Evolutionary conservation across 2,329 filamentous ascomycete genomes (phyloP).

Genomic region (Calonectria leucothoes): DNA sequence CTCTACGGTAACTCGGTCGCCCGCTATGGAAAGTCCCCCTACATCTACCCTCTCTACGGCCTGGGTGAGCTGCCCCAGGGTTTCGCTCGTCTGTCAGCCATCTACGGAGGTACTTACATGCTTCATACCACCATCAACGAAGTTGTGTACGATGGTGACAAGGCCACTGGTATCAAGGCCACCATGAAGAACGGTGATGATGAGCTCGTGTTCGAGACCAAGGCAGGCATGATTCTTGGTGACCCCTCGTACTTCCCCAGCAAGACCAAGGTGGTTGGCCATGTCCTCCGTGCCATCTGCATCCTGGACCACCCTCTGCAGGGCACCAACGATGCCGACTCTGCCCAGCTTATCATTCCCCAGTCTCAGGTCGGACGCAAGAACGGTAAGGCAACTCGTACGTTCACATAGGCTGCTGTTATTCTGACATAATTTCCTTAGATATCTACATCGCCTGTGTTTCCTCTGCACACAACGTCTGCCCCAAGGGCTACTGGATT

Average conservation of each 20-base stretch:
- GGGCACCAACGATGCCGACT: conserved; percentile 90
- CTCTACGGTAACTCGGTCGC: conserved; percentile 98
- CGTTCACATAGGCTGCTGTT: neutral
- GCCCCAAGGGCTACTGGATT: conserved; percentile 98
- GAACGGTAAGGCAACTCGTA: conserved; percentile 73
- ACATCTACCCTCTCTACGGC: conserved; percentile 99
- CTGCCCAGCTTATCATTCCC: conserved; percentile 94
- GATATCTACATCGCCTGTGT: conserved; percentile 98
- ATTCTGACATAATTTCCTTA: conserved; percentile 48
- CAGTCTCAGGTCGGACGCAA: conserved; percentile 97
- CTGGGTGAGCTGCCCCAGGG: conserved; percentile 97
- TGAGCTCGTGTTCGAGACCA: conserved; percentile 96
- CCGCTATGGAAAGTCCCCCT: conserved; percentile 97
- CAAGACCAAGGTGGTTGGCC: conserved; percentile 88
- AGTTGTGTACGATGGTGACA: conserved; percentile 83
- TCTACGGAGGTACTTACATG: conserved; percentile 99
- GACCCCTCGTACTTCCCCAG: conserved; percentile 96
- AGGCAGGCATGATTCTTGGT: conserved; percentile 94
- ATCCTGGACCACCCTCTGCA: conserved; percentile 95
- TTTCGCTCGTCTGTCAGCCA: conserved; percentile 96
- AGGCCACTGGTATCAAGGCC: conserved; percentile 95
- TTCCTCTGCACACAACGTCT: conserved; percentile 96
- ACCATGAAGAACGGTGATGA: conserved; percentile 94
- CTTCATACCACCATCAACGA: conserved; percentile 96
- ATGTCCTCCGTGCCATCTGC: conserved; percentile 96